Conservation (phyloP, 2,329 filamentous ascomycete genomes). For the Fusarium verrucosum region DNA sequence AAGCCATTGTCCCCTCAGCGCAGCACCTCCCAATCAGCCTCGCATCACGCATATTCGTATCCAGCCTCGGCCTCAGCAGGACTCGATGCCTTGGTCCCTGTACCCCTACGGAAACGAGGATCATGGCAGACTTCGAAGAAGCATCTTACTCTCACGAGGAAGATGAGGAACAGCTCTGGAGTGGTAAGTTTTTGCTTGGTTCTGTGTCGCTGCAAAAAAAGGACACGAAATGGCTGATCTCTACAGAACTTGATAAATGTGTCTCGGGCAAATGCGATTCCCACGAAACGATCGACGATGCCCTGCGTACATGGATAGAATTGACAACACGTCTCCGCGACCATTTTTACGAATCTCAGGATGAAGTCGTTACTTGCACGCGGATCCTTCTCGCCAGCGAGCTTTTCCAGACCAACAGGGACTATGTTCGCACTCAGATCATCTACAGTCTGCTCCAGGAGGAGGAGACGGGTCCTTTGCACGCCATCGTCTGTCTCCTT, state of each 20-base stretch:
- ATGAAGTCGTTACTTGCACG: conserved; percentile 82
- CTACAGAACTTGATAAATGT: conserved; percentile 59
- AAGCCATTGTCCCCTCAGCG: conserved; percentile 34
- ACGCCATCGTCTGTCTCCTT: conserved; percentile 83
- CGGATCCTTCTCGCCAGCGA: conserved; percentile 79
- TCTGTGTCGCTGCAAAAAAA: not conserved
- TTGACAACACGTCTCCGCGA: conserved; percentile 81
- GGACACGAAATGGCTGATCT: conserved; percentile 12
- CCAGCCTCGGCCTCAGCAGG: conserved; percentile 28
- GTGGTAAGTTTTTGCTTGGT: conserved; percentile 68
- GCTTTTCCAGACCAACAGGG: conserved; percentile 77
- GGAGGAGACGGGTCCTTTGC: conserved; percentile 81
- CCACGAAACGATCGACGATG: conserved; percentile 78
- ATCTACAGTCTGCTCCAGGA: conserved; percentile 91
- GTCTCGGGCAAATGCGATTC: conserved; percentile 59
- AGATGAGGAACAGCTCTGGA: conserved; percentile 88
- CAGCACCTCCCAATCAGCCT: conserved; percentile 7
- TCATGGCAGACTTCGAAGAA: conserved; percentile 69
- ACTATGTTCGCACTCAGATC: conserved; percentile 92
- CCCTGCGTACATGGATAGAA: conserved; percentile 83
- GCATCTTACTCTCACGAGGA: conserved; percentile 75
- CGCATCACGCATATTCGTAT: conserved; percentile 1
- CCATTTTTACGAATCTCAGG: conserved; percentile 77
- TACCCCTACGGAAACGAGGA: conserved; percentile 45
- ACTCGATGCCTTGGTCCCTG: conserved; percentile 51